Evolutionary conservation across 2,329 filamentous ascomycete species (phyloP), one percentile per base, ranked within the genome.

Genomic region (Dichotomopilus funicola): DNA sequence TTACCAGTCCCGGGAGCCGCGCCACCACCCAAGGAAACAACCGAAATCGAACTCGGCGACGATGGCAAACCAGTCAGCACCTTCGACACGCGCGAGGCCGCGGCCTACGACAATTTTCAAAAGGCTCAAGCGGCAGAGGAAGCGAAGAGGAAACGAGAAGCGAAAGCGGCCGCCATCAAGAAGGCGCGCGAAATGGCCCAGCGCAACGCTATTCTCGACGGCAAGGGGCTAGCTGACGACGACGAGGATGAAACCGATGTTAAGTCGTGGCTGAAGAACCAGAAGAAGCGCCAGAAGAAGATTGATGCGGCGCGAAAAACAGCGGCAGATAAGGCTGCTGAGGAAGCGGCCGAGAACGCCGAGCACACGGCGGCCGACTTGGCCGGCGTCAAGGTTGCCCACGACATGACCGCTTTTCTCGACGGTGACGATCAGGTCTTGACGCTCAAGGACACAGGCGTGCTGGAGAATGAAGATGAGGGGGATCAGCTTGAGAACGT

Each of bases 211-310:
- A 81, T 87, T 59, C 75, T 99, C 9, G 83, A 94, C 66, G 94
- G 94, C 56, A 86, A 87, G 67, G 88, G 91, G 0, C 74, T 99
- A 2, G 94, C 88, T 48, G 94, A 97, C 38, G 86, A 85, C 45
- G 83, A 81, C 2, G 81, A 75, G 3, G 84, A 86, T 10, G 84
- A 86, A 10, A 63, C 88, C 33, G 89, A 95, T 69, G 89, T 92
- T 11, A 88, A 88, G 68, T 78, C 88, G 1, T 99, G 94, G 94
- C 71, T 99, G 58, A 82, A 87, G 63, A 86, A 86, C 57, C 87
- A 92, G 70, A 97, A 95, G 78, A 97, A 95, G 76, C 81, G 91
- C 51, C 90, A 95, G 70, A 95, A 91, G 78, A 89, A 91, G 72
- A 91, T 97, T 41, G 87, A 86, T 46, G 86, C 89, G 64, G 84